Percentiles rank a stretch among this genome's conserved stretches.
Conservation (phyloP, 1,139 yeast genomes). For the Candida sanyaensis region DNA sequence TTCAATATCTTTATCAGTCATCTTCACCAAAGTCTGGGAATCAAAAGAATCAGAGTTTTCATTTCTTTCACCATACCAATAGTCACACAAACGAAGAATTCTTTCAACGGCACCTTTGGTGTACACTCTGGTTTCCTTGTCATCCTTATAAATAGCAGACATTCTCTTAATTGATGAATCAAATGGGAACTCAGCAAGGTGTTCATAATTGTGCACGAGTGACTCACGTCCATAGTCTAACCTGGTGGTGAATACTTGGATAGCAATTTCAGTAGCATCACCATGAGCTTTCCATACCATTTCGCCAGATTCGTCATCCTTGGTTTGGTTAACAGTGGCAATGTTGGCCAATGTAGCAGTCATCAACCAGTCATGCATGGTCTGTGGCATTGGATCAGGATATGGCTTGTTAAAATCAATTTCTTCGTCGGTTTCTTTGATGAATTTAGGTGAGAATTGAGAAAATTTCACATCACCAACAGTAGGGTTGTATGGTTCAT, state of each 20-base stretch:
- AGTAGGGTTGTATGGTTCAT: slow-evolving; percentile 75
- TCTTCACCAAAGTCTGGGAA: slow-evolving; percentile 29
- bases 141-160: slow-evolving; percentile 59
- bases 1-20: slow-evolving; percentile 43
- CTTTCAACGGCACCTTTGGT: slow-evolving; percentile 86
- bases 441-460: slow-evolving; percentile 40
- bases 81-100: slow-evolving; percentile 56
- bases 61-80: slow-evolving; percentile 47
- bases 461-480: slow-evolving; percentile 55
- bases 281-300: slow-evolving; percentile 71
- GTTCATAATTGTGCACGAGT: slow-evolving; percentile 34
- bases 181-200: slow-evolving; percentile 71
- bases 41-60: slow-evolving; percentile 10
- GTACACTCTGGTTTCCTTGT: slow-evolving; percentile 40
- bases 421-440: slow-evolving; percentile 42
- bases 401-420: slow-evolving; percentile 23
- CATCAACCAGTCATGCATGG: slow-evolving; percentile 50
- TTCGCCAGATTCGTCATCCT: slow-evolving; percentile 35
- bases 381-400: slow-evolving; percentile 22
- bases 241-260: slow-evolving; percentile 70
- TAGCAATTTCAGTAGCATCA: slow-evolving; percentile 84
- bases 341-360: slow-evolving; percentile 75
- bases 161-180: slow-evolving; percentile 78
- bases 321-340: slow-evolving; percentile 49
- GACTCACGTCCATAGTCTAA: slow-evolving; percentile 49